Conservation (phyloP, 345 rosid species). For the Rhodamnia argentea region DNA sequence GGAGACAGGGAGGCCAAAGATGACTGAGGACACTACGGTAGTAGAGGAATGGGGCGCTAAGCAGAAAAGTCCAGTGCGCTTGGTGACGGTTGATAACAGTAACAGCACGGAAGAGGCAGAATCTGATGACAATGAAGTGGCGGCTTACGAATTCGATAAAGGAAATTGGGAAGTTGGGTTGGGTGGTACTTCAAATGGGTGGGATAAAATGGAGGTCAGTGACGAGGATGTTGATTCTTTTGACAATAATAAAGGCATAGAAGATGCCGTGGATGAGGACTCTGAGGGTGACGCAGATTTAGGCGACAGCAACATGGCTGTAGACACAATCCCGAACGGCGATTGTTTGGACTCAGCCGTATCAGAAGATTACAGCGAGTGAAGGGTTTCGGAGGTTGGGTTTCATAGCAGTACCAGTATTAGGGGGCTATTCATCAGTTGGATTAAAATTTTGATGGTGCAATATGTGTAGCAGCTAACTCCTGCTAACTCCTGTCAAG, state of each 20-base stretch:
- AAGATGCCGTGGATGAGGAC: slow-evolving; percentile 18
- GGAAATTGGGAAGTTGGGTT: slow-evolving; percentile 46
- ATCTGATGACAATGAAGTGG: slow-evolving; percentile 54
- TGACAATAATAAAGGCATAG: slow-evolving; percentile 22
- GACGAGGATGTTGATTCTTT: slow-evolving; percentile 49
- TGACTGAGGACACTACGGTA: slow-evolving; percentile 1
- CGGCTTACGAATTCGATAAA: slow-evolving; percentile 34
- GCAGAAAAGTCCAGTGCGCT: slow-evolving; percentile 17
- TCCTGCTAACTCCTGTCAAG: background rate
- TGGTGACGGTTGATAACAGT: slow-evolving; percentile 47
- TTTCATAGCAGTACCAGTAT: background rate
- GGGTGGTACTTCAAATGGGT: slow-evolving; percentile 24
- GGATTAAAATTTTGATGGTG: background rate
- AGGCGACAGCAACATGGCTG: slow-evolving; percentile 38
- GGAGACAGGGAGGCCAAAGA: slow-evolving; percentile 4
- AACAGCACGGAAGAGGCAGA: slow-evolving; percentile 49
- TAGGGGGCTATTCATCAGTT: background rate
- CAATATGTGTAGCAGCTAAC: background rate
- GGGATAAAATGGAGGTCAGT: slow-evolving; percentile 44
- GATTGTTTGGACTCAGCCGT: slow-evolving; percentile 33
- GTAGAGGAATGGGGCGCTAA: slow-evolving; percentile 34
- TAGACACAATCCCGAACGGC: slow-evolving; percentile 18
- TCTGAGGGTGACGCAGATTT: slow-evolving; percentile 29
- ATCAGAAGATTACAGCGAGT: slow-evolving; percentile 78
- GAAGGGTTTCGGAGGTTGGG: background rate